These are phyloP conservation scores for Blepharisma undulans DNA, from an alignment of 169 alveolate species.

Conservation along the genomic window DNA sequence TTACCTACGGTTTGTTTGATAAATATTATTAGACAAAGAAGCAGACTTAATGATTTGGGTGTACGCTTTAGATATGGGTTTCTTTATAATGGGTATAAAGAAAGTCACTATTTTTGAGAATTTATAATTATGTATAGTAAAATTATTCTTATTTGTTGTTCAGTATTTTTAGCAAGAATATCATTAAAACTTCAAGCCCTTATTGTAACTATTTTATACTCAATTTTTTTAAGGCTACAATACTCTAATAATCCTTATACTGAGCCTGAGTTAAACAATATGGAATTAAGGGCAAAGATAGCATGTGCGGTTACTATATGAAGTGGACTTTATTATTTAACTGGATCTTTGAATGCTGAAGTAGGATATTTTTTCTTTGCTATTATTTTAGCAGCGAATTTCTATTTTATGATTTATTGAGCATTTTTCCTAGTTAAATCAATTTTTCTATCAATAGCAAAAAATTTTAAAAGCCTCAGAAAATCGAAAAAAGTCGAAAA, in stretches of 20 bases:
- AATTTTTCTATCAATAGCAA: too few relatives aligned
- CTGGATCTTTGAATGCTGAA: background rate
- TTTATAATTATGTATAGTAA: constrained; percentile 46
- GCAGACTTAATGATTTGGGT: background rate
- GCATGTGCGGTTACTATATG: constrained; percentile 46
- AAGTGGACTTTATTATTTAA: constrained; percentile 49
- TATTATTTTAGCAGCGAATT: background rate
- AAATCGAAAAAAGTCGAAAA: too few relatives aligned
- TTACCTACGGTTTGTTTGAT: constrained; percentile 47
- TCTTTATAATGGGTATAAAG: constrained; percentile 50
- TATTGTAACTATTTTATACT: constrained; percentile 26
- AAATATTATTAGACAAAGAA: constrained; percentile 26
- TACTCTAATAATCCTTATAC: constrained; percentile 38
- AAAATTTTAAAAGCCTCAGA: too few relatives aligned
- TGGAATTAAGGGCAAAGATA: constrained; percentile 26
- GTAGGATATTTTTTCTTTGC: background rate
- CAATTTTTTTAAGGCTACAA: constrained; percentile 28
- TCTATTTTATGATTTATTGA: background rate
- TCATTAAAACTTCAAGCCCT: constrained; percentile 35
- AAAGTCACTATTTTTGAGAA: constrained; percentile 50
- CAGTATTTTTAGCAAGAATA: constrained; percentile 35
- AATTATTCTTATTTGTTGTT: constrained; percentile 27
- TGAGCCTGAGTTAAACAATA: constrained; percentile 16
- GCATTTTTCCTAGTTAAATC: background rate
- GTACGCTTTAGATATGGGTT: constrained; percentile 45